phyloP scores from a whole-genome alignment of 768 basidiomycete species.

The Suillus luteus region DNA sequence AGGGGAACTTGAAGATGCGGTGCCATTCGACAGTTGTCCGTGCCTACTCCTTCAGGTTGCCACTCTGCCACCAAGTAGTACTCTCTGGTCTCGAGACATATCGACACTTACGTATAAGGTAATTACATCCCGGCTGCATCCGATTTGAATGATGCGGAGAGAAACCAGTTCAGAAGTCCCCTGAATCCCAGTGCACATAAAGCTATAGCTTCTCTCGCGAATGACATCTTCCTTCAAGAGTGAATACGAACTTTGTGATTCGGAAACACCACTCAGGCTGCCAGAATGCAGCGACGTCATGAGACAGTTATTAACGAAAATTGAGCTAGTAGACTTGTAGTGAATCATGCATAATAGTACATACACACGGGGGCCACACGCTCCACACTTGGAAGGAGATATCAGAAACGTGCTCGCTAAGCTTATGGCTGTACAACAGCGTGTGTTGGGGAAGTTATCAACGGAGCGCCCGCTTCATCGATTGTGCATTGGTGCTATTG shows the following conservation, averaged over 20 bases:
- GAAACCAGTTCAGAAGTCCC: background rate
- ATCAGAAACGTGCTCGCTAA: background rate
- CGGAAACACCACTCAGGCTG: background rate
- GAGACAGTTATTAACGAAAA: background rate
- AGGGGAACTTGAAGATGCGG: background rate
- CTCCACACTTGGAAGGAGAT: background rate
- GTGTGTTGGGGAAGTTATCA: background rate
- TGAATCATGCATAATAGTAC: background rate
- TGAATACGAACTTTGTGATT: background rate
- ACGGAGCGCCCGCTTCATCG: conserved; percentile 4
- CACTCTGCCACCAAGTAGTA: background rate
- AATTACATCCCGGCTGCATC: too few relatives aligned
- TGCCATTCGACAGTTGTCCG: background rate
- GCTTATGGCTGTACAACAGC: background rate
- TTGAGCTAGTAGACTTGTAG: conserved; percentile 1
- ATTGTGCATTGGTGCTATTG: background rate
- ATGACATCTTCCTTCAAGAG: background rate
- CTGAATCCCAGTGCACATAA: background rate
- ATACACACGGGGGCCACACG: background rate
- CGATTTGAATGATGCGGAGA: background rate
- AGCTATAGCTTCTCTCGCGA: background rate
- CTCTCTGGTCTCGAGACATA: background rate
- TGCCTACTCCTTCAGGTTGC: too few relatives aligned
- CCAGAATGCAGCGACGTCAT: conserved; percentile 1
- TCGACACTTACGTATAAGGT: too few relatives aligned